Percentiles rank a stretch among this genome's conserved stretches.
Conservation (phyloP, 169 alveolate species). For the Plasmodium berghei region DNA sequence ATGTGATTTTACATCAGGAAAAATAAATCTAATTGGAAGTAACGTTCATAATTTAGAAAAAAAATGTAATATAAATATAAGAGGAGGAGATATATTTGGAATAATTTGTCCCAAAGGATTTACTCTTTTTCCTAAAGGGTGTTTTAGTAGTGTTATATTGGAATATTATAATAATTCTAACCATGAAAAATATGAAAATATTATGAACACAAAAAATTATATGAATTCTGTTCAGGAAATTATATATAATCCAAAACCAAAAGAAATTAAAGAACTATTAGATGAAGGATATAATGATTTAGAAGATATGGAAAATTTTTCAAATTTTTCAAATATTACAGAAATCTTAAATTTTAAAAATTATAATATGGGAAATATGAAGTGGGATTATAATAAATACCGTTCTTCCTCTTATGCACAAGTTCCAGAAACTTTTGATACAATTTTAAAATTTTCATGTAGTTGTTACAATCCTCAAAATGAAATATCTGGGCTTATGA, state of each 20-base stretch:
- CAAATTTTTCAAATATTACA: conserved; percentile 22
- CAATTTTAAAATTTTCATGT: conserved; percentile 38
- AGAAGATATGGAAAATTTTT: conserved; percentile 9
- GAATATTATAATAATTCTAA: conserved; percentile 25
- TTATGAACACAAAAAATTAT: conserved; percentile 1
- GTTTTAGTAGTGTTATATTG: conserved; percentile 35
- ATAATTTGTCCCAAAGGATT: conserved; percentile 62
- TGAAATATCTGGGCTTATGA: conserved; percentile 40
- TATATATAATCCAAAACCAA: conserved; percentile 14
- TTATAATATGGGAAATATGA: conserved; percentile 43
- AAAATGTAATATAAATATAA: conserved; percentile 24
- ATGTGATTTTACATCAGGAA: conserved; percentile 63
- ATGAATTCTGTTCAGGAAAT: not conserved
- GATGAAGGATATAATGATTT: conserved; percentile 18
- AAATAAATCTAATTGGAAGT: conserved; percentile 6
- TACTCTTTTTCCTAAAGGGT: conserved; percentile 38
- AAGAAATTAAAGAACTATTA: conserved; percentile 11
- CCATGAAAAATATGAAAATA: conserved; percentile 13
- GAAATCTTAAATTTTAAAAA: conserved; percentile 53
- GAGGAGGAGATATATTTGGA: conserved; percentile 60
- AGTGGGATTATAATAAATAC: conserved; percentile 14
- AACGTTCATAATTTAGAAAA: conserved; percentile 8
- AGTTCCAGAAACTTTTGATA: conserved; percentile 28
- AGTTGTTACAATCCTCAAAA: conserved; percentile 45
- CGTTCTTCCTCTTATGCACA: conserved; percentile 29